Percentiles rank a stretch among this genome's conserved stretches.
Evolutionary conservation across 2,329 filamentous ascomycete species (phyloP).

Genomic region (Pleomassaria siparia): DNA sequence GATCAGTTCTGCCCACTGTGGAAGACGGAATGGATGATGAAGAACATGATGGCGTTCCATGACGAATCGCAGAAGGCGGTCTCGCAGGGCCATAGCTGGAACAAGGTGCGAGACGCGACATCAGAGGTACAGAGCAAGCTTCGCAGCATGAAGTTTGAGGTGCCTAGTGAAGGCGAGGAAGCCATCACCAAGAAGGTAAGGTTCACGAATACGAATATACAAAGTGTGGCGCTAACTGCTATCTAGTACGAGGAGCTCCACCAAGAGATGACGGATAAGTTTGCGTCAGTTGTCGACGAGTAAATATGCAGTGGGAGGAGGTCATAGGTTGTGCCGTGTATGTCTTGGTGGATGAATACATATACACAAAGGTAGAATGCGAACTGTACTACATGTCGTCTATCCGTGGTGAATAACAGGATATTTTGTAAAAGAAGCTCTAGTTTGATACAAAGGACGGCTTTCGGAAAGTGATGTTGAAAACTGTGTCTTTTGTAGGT

Average conservation of each 20-base stretch:
- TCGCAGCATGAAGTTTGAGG: slow-evolving; percentile 94
- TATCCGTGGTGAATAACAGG: too few relatives aligned
- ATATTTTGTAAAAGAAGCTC: too few relatives aligned
- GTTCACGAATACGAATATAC: slow-evolving; percentile 2
- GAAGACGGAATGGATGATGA: slow-evolving; percentile 99
- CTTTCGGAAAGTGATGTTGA: too few relatives aligned
- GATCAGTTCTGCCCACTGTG: slow-evolving; percentile 99
- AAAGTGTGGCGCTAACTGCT: slow-evolving; percentile 43
- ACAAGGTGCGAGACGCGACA: slow-evolving; percentile 89
- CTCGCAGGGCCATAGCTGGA: slow-evolving; percentile 86
- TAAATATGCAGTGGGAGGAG: slow-evolving; percentile 50
- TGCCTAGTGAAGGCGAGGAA: slow-evolving; percentile 83
- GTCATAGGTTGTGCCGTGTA: slow-evolving; percentile 22
- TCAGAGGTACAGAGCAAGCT: slow-evolving; percentile 81
- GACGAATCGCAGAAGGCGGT: slow-evolving; percentile 97
- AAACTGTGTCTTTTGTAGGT: too few relatives aligned
- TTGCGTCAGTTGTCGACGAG: slow-evolving; percentile 93
- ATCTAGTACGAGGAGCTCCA: slow-evolving; percentile 84
- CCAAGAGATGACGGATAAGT: slow-evolving; percentile 94
- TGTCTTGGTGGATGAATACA: slow-evolving; percentile 21
- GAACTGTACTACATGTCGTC: too few relatives aligned
- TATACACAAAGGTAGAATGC: too few relatives aligned
- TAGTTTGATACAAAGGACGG: too few relatives aligned
- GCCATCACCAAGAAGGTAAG: slow-evolving; percentile 79
- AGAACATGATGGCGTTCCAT: slow-evolving; percentile 96